Evolutionary conservation across 805 yeast genomes (phyloP), one percentile per base, ranked within the genome.

Genomic region (Starmerella powellii): DNA sequence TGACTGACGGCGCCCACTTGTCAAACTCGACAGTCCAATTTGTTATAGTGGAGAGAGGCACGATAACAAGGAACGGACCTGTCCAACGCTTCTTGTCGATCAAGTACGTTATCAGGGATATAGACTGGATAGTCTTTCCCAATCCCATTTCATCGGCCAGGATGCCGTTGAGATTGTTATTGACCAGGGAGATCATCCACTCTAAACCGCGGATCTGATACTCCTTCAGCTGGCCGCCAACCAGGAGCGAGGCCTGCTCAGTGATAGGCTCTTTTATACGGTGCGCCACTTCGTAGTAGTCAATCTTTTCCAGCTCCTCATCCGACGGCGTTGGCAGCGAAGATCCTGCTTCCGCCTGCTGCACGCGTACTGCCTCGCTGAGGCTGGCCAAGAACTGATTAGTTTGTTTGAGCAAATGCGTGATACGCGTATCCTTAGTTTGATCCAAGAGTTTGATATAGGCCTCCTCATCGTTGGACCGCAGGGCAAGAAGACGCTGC

Each of bases 91-190:
- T 88, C 37, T 37, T 51, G 58, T 91, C 97, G 32, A 82, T 73
- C 42, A 88, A 68, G 54, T 88, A 83, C 0, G 96, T 78, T 35
- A 88, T 66, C 40, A 88, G 68, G 1, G 97, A 86, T 41, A 88
- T 78, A 0, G 95, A 78, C 66, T 88, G 98, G 59, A 88, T 88
- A 1, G 98, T 88, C 59, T 88, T 88, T 59, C 98, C 98, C 44
- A 88, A 71, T 45, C 98, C 98, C 98, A 88, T 88, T 64, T 88
- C 98, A 65, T 88, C 97, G 8, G 98, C 98, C 40, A 88, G 65
- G 47, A 88, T 88, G 66, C 98, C 98, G 60, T 88, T 91, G 56
- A 88, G 71, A 60, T 84, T 93, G 63, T 88, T 88, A 58, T 88
- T 88, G 62, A 72, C 88, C 41, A 88, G 67, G 0, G 97, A 88